These are phyloP conservation scores for Alternaria triticina DNA, from an alignment of 2,329 filamentous ascomycete genomes.

Conservation along the genomic window DNA sequence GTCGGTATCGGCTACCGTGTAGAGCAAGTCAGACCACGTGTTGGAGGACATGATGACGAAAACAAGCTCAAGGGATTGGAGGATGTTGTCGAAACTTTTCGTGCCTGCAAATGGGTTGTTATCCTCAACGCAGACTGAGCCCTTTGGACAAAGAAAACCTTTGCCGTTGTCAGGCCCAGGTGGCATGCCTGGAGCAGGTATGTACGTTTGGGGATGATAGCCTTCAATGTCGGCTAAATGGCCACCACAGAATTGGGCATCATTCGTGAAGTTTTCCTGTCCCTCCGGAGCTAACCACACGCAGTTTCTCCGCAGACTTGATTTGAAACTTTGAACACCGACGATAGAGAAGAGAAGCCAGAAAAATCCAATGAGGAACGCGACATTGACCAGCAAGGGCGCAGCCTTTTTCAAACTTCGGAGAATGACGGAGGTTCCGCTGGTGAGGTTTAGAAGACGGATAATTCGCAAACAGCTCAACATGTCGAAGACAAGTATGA, in stretches of 20 bases:
- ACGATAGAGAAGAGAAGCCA: slow-evolving; percentile 98
- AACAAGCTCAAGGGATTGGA: slow-evolving; percentile 89
- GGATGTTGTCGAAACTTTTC: slow-evolving; percentile 92
- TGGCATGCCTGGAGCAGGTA: slow-evolving; percentile 55
- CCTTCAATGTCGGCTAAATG: slow-evolving; percentile 65
- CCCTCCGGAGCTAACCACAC: slow-evolving; percentile 60
- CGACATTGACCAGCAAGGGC: slow-evolving; percentile 87
- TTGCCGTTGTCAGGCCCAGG: slow-evolving; percentile 62
- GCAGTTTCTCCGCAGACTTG: slow-evolving; percentile 57
- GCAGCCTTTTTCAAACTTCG: slow-evolving; percentile 95
- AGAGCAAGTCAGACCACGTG: slow-evolving; percentile 94
- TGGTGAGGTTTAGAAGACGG: slow-evolving; percentile 87
- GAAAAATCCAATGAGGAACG: slow-evolving; percentile 94
- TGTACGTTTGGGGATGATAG: slow-evolving; percentile 66
- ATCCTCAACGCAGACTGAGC: slow-evolving; percentile 83
- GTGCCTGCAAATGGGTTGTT: slow-evolving; percentile 82
- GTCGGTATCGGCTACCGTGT: slow-evolving; percentile 89
- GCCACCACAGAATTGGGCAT: slow-evolving; percentile 83
- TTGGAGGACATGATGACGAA: slow-evolving; percentile 99
- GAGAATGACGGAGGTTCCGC: slow-evolving; percentile 92
- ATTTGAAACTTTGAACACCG: slow-evolving; percentile 88
- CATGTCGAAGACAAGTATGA: slow-evolving; percentile 94
- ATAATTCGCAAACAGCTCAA: slow-evolving; percentile 92
- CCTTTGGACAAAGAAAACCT: slow-evolving; percentile 84
- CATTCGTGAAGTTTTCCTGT: slow-evolving; percentile 60